phyloP scores from a whole-genome alignment of 2,329 filamentous ascomycete genomes.

The Herpotrichia juniperi region DNA sequence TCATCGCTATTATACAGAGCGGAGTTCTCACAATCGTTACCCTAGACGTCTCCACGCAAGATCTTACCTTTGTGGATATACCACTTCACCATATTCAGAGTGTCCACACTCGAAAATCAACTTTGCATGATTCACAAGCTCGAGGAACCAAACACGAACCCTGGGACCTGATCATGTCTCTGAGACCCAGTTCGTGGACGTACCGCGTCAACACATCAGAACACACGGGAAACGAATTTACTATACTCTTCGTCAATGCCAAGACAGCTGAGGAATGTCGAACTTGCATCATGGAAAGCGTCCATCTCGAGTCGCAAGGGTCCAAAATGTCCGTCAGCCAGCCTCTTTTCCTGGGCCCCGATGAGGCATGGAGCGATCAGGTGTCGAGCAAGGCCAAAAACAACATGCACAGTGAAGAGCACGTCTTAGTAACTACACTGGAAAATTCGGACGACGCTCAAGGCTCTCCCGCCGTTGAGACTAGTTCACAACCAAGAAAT shows the following conservation, averaged over 20 bases:
- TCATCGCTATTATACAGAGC: conserved; percentile 23
- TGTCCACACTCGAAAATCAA: conserved; percentile 14
- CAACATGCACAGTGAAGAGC: too few relatives aligned
- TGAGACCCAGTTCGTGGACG: conserved; percentile 18
- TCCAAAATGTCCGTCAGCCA: conserved; percentile 6
- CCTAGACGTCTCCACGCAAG: conserved; percentile 17
- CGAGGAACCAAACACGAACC: conserved; percentile 18
- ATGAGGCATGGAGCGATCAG: too few relatives aligned
- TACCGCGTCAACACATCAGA: conserved; percentile 30
- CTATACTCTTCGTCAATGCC: conserved; percentile 23
- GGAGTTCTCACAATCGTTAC: conserved; percentile 28
- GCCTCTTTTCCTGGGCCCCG: too few relatives aligned
- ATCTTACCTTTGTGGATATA: conserved; percentile 34
- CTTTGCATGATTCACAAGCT: conserved; percentile 27
- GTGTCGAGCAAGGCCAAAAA: too few relatives aligned
- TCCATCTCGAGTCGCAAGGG: neutral
- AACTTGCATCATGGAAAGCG: conserved; percentile 19
- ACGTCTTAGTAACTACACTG: too few relatives aligned
- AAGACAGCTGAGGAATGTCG: conserved; percentile 28
- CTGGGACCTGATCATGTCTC: conserved; percentile 27
- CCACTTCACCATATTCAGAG: conserved; percentile 27
- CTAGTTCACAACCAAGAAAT: neutral
- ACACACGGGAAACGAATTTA: conserved; percentile 22
- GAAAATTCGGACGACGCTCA: neutral
- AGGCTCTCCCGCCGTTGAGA: neutral